These are phyloP conservation scores for Nannizzia gypsea DNA, from an alignment of 2,329 filamentous ascomycete species.

Conservation along the genomic window DNA sequence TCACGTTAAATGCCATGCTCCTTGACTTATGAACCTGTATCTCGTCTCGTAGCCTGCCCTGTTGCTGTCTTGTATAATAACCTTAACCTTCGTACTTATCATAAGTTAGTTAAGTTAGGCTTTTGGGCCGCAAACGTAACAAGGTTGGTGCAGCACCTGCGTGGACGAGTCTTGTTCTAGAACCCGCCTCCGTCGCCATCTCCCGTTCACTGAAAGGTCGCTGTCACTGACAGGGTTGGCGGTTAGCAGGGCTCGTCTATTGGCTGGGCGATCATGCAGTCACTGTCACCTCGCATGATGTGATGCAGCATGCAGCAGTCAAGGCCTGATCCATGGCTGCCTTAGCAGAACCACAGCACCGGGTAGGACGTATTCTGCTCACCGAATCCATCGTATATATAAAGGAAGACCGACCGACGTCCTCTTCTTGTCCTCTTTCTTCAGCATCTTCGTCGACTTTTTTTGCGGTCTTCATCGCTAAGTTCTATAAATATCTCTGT, in stretches of 20 bases:
- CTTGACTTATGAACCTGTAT: not conserved
- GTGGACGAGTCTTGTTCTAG: constrained; percentile 1
- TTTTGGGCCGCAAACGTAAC: not conserved
- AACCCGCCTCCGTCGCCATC: not conserved
- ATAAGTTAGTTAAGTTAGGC: not conserved
- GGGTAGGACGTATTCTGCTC: not conserved
- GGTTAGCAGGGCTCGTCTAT: not conserved
- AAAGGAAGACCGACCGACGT: too few species aligned
- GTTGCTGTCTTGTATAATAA: not conserved
- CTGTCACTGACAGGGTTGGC: not conserved
- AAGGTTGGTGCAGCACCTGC: not conserved
- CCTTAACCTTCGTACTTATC: not conserved
- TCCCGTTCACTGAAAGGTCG: not conserved
- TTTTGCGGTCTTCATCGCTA: not conserved
- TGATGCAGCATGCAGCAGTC: not conserved
- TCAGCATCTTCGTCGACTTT: not conserved
- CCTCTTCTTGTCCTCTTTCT: not conserved
- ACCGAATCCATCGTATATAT: not conserved
- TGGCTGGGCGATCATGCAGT: not conserved
- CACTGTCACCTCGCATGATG: not conserved
- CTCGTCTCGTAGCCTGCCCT: not conserved
- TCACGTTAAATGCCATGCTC: not conserved
- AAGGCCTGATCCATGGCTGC: not conserved
- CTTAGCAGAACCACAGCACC: not conserved
- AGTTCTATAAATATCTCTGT: not conserved